A percentile compares a stretch with the other conserved stretches of the same genome.
Evolutionary conservation across 1,284 basidiomycete species (phyloP).

Genomic region (Cryptococcus depauperatus): DNA sequence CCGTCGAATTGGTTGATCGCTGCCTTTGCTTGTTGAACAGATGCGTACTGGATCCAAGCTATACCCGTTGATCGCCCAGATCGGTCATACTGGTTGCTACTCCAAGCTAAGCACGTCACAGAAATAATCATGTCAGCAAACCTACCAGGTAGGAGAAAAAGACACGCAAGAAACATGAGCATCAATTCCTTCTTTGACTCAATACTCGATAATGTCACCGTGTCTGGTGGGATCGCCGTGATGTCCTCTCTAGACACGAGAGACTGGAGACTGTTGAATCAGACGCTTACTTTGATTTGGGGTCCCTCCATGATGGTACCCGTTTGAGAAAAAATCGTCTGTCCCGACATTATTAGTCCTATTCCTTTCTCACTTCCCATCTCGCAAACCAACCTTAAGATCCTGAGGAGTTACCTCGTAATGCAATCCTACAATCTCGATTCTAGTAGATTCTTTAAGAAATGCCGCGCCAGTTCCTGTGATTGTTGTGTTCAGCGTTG

Average conservation of each 20-base stretch:
- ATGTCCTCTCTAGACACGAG: background rate
- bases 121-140: constrained; percentile 11
- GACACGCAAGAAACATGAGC: constrained; percentile 19
- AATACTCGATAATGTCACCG: background rate
- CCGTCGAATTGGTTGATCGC: constrained; percentile 84
- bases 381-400: constrained; percentile 61
- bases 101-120: constrained; percentile 7
- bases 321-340: constrained; percentile 86
- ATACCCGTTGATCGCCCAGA: constrained; percentile 85
- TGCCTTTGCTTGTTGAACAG: constrained; percentile 63
- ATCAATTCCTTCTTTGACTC: constrained; percentile 3
- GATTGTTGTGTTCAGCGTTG: background rate
- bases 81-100: constrained; percentile 69
- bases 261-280: background rate
- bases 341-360: no score
- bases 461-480: constrained; percentile 23
- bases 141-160: constrained; percentile 15
- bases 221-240: no score
- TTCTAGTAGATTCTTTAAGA: constrained; percentile 52
- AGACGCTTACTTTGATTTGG: constrained; percentile 71
- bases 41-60: constrained; percentile 75
- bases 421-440: constrained; percentile 80
- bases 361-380: background rate
- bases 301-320: constrained; percentile 87
- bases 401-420: constrained; percentile 87